These are phyloP conservation scores for Huntiella savannae DNA, from an alignment of 2,329 filamentous ascomycete genomes.

Conservation along the genomic window DNA sequence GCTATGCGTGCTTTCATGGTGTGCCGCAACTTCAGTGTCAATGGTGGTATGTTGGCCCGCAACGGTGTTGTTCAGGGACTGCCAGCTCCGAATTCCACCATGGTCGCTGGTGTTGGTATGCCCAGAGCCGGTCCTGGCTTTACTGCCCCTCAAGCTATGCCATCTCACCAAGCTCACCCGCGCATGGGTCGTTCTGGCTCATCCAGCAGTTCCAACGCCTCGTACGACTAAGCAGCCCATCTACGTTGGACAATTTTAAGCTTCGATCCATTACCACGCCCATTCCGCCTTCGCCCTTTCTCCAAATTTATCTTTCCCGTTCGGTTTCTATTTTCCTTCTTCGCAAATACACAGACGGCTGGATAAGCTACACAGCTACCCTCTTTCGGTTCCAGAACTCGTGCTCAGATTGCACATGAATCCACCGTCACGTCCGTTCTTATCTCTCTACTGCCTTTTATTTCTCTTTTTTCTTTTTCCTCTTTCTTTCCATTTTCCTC, in stretches of 20 bases:
- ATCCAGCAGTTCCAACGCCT: conserved; percentile 39
- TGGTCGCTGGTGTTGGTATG: not conserved
- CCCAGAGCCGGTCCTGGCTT: not conserved
- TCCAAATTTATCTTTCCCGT: not conserved
- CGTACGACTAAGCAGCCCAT: conserved; percentile 28
- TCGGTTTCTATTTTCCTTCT: not conserved
- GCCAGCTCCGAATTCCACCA: conserved; percentile 30
- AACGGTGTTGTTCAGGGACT: conserved; percentile 51
- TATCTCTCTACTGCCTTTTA: not conserved
- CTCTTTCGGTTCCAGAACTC: not conserved
- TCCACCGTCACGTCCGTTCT: not conserved
- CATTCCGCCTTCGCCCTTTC: not conserved
- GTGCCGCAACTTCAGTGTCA: conserved; percentile 91
- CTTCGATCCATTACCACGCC: not conserved
- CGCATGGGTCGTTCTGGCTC: conserved; percentile 10
- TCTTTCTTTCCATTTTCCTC: not conserved
- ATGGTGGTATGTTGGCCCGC: conserved; percentile 70
- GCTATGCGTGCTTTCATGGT: conserved; percentile 96
- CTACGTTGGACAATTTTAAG: not conserved
- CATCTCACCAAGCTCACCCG: not conserved
- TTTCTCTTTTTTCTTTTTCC: not conserved
- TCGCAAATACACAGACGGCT: conserved; percentile 3
- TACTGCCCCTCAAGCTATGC: not conserved
- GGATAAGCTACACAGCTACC: conserved; percentile 5
- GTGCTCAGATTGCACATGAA: not conserved